Conservation (phyloP, 768 basidiomycete genomes). For the Brasilioporus rufonigricans region DNA sequence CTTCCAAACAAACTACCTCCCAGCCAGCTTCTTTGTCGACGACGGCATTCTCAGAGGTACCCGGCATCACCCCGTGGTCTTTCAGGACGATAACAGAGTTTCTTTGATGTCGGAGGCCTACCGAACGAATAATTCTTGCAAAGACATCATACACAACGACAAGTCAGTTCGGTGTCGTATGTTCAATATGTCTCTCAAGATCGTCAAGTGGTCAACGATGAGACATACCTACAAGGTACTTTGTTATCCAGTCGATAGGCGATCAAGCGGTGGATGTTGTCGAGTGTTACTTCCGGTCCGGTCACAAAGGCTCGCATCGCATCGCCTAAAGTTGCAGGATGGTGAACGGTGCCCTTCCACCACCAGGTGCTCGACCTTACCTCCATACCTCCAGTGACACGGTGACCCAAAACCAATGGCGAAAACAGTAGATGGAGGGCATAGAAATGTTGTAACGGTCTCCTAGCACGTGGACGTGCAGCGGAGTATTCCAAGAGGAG, state of each 20-base stretch:
- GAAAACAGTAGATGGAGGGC: conserved; percentile 14
- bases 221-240: conserved; percentile 20
- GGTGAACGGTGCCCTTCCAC: conserved; percentile 8
- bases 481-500: conserved; percentile 34
- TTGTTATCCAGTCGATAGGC: conserved; percentile 29
- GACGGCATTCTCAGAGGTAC: too few relatives aligned
- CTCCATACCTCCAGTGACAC: background rate
- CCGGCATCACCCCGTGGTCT: background rate
- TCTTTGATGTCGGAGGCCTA: conserved; percentile 9
- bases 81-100: conserved; percentile 6
- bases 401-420: background rate
- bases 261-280: conserved; percentile 17
- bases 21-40: too few relatives aligned
- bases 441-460: conserved; percentile 14
- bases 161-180: conserved; percentile 9
- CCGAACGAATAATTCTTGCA: conserved; percentile 23
- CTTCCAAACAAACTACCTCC: too few relatives aligned
- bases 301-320: conserved; percentile 11
- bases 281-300: conserved; percentile 23
- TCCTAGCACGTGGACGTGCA: conserved; percentile 20
- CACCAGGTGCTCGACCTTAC: background rate
- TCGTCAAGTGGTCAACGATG: conserved; percentile 5
- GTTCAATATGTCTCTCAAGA: conserved; percentile 12
- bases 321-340: conserved; percentile 5
- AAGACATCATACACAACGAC: conserved; percentile 12